Percentiles rank a stretch among this genome's conserved stretches.
These are phyloP conservation scores for Penicillium italicum DNA, from an alignment of 2,329 filamentous ascomycete species.

Conservation along the genomic window DNA sequence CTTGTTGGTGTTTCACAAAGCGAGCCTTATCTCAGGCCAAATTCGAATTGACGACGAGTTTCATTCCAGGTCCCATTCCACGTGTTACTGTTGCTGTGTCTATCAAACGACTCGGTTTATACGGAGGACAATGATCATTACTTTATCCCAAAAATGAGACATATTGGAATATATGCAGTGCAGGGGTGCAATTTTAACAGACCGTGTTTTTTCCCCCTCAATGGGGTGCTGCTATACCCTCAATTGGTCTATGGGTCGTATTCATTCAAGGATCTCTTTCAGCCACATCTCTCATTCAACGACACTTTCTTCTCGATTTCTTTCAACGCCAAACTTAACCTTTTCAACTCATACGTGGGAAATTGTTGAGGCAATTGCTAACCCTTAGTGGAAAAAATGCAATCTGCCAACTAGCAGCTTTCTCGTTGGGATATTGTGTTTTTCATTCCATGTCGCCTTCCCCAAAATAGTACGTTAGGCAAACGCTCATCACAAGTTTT, in stretches of 20 bases:
- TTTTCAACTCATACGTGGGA: background rate
- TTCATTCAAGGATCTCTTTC: background rate
- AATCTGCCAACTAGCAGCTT: background rate
- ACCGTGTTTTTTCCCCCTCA: background rate
- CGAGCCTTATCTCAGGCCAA: background rate
- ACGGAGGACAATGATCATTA: background rate
- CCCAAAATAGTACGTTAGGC: background rate
- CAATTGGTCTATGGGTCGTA: background rate
- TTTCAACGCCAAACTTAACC: background rate
- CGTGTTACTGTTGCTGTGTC: background rate
- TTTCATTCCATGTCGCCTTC: background rate
- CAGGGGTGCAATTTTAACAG: background rate
- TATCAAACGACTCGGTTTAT: background rate
- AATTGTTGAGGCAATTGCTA: background rate
- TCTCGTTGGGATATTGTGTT: background rate
- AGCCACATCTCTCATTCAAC: background rate
- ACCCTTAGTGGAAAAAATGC: background rate
- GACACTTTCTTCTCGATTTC: background rate
- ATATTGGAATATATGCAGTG: no score
- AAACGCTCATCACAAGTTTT: background rate
- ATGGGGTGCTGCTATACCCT: background rate
- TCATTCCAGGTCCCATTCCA: background rate
- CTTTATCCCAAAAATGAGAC: background rate
- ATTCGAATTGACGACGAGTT: background rate
- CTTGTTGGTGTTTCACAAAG: background rate